These are phyloP conservation scores for Microbotryum silenes-acaulis DNA, from an alignment of 1,284 basidiomycete genomes.

Conservation along the genomic window DNA sequence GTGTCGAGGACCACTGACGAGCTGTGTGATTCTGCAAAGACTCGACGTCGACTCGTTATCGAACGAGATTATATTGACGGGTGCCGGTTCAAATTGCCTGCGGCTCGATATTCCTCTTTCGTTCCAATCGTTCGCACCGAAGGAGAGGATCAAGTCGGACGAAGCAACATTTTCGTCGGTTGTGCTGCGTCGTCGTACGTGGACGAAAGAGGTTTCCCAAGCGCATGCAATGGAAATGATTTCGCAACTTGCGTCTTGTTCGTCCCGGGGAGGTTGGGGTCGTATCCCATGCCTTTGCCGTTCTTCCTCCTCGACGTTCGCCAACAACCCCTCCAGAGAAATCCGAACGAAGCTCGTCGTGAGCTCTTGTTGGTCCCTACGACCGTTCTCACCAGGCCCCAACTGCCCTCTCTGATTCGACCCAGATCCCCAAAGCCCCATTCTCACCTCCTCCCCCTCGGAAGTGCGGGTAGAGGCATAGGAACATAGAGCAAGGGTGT, in stretches of 20 bases:
- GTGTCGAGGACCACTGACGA: constrained; percentile 56
- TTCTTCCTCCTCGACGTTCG: background rate
- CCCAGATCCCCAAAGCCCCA: constrained; percentile 15
- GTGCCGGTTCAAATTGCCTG: fast-evolving
- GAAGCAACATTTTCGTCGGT: background rate
- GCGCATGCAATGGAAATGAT: constrained; percentile 1
- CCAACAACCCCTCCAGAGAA: background rate
- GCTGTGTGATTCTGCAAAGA: constrained; percentile 23
- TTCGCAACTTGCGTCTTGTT: background rate
- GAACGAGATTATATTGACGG: constrained; percentile 9
- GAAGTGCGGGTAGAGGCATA: too few species aligned
- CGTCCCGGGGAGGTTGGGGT: background rate
- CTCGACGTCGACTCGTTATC: constrained; percentile 16
- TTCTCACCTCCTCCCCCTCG: background rate
- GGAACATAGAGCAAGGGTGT: constrained; percentile 50
- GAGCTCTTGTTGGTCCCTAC: background rate
- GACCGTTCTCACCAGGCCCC: background rate
- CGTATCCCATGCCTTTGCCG: background rate
- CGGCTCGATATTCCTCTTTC: constrained; percentile 45
- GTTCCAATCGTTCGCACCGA: constrained; percentile 75
- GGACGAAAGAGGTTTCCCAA: constrained; percentile 18
- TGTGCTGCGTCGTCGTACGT: background rate
- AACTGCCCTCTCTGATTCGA: constrained; percentile 16
- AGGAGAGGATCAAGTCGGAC: constrained; percentile 60
- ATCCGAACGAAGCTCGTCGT: constrained; percentile 2